phyloP scores from a whole-genome alignment of 2,329 filamentous ascomycete genomes.

The Aphanocladium album region DNA sequence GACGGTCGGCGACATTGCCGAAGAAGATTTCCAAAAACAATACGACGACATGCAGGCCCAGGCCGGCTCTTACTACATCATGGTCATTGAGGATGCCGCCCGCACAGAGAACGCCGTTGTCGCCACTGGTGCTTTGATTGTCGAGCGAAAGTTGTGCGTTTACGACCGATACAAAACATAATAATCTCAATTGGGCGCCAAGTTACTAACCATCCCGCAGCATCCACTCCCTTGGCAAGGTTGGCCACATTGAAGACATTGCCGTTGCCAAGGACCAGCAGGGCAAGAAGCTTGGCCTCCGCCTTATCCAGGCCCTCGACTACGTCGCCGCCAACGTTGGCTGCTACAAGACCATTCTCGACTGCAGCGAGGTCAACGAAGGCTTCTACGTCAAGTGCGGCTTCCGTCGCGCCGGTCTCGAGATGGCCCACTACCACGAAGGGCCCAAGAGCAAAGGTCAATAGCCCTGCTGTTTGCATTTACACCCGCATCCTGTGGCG shows the following conservation, averaged over 20 bases:
- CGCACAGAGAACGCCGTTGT: constrained; percentile 60
- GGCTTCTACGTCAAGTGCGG: constrained; percentile 98
- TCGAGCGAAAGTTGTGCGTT: constrained; percentile 87
- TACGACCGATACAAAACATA: background rate
- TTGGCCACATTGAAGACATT: constrained; percentile 97
- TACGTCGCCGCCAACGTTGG: constrained; percentile 81
- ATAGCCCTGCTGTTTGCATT: background rate
- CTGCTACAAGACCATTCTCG: constrained; percentile 95
- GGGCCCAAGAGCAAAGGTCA: constrained; percentile 41
- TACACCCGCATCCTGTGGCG: background rate
- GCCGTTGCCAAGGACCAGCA: constrained; percentile 93
- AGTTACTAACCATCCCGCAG: constrained; percentile 32
- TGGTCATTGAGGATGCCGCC: constrained; percentile 73
- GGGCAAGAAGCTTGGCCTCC: constrained; percentile 90
- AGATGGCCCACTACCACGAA: constrained; percentile 97
- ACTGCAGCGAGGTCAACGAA: constrained; percentile 94
- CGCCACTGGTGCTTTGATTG: constrained; percentile 83
- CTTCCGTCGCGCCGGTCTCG: constrained; percentile 82
- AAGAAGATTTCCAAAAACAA: constrained; percentile 69
- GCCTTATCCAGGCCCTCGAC: constrained; percentile 91
- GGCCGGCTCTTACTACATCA: constrained; percentile 72
- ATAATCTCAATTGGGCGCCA: constrained; percentile 15
- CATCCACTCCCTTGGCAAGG: constrained; percentile 74
- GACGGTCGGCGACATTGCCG: constrained; percentile 80
- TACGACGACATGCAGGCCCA: constrained; percentile 76